These are phyloP conservation scores for Solanum appendiculatum DNA, from an alignment of 257 asterid genomes.

Conservation along the genomic window DNA sequence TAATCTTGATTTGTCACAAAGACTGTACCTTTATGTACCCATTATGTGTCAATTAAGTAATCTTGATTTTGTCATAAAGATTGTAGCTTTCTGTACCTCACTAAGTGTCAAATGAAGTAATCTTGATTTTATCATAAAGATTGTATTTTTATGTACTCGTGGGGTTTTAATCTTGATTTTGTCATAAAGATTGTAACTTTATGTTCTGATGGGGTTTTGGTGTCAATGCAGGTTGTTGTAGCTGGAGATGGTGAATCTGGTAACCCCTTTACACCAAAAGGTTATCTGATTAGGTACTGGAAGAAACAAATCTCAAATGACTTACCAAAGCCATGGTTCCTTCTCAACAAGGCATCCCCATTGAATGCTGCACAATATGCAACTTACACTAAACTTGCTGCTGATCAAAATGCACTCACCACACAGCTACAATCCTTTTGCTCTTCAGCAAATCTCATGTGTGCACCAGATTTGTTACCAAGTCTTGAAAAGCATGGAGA, in stretches of 20 bases:
- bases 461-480: constrained; percentile 11
- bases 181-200: neutral
- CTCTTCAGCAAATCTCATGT: constrained; percentile 15
- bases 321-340: constrained; percentile 41
- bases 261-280: constrained; percentile 59
- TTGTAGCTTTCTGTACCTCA: neutral
- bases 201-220: neutral
- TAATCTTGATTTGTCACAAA: neutral
- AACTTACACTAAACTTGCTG: constrained; percentile 27
- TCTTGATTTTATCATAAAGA: neutral
- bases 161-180: neutral
- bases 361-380: constrained; percentile 39
- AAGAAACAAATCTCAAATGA: constrained; percentile 45
- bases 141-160: neutral
- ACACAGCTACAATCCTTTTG: constrained; percentile 8
- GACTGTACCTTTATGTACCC: neutral
- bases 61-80: neutral
- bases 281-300: constrained; percentile 49
- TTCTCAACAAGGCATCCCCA: constrained; percentile 57
- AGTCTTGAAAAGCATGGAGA: constrained; percentile 9
- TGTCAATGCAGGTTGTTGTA: constrained; percentile 33
- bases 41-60: neutral
- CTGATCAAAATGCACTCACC: constrained; percentile 11
- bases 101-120: neutral
- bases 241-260: constrained; percentile 13